These are phyloP conservation scores for Aquilaria sinensis DNA, from an alignment of 345 rosid species.

Conservation along the genomic window DNA sequence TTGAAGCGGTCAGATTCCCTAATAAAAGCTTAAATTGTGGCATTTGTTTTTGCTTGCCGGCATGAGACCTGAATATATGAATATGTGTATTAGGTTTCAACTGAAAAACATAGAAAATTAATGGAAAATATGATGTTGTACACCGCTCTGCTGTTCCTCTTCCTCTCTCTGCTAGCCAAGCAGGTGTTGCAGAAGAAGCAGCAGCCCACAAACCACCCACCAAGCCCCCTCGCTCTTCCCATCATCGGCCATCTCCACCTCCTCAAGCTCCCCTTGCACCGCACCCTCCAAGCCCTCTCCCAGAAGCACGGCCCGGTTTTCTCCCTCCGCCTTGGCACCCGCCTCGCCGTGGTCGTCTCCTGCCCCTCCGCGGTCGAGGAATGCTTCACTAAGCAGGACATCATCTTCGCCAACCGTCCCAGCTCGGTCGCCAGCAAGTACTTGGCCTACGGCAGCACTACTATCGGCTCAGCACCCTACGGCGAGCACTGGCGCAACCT, in stretches of 20 bases:
- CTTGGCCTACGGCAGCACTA: neutral
- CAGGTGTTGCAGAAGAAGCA: no score
- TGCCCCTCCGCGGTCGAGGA: slow-evolving; percentile 32
- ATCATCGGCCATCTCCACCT: slow-evolving; percentile 44
- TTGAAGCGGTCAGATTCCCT: no score
- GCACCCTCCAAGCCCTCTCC: slow-evolving; percentile 21
- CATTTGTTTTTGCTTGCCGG: no score
- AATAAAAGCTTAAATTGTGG: no score
- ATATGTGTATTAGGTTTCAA: no score
- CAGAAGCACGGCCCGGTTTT: slow-evolving; percentile 35
- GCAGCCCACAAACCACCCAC: slow-evolving; percentile 15
- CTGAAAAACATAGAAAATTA: no score
- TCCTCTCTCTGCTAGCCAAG: no score
- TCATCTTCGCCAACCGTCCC: slow-evolving; percentile 11
- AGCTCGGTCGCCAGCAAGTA: slow-evolving; percentile 1
- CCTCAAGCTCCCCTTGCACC: slow-evolving; percentile 32
- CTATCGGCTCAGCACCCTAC: slow-evolving; percentile 2
- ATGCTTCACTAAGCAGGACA: slow-evolving; percentile 7
- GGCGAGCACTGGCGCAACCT: slow-evolving; percentile 14
- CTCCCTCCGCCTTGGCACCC: slow-evolving; percentile 30
- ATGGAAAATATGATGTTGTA: no score
- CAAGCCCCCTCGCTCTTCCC: slow-evolving; percentile 38
- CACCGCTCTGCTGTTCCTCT: no score
- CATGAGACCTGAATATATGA: no score
- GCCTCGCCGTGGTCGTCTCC: slow-evolving; percentile 30